Conservation (phyloP, 1,284 basidiomycete species). For the Papiliotrema nemorosa region DNA sequence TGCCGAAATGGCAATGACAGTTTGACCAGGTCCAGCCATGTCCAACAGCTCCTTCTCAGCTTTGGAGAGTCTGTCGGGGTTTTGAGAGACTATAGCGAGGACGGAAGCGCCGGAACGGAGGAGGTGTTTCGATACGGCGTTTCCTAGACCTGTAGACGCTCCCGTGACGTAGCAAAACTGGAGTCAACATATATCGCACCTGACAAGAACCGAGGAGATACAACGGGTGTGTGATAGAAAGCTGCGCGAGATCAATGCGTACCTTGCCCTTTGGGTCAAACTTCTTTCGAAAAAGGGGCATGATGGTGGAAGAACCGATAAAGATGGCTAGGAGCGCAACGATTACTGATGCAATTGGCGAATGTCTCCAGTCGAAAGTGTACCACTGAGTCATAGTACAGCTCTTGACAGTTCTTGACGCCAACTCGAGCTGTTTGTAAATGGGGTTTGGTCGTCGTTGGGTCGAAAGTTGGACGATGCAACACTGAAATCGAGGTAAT, state of each 20-base stretch:
- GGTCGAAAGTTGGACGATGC: too few species aligned
- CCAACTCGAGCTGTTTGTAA: too few species aligned
- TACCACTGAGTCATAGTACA: too few species aligned
- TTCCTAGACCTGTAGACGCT: slow-evolving; percentile 73
- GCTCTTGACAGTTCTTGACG: too few species aligned
- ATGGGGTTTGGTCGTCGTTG: too few species aligned
- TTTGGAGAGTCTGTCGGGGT: neutral
- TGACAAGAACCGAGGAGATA: neutral
- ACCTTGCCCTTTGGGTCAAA: slow-evolving; percentile 16
- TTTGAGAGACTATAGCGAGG: slow-evolving; percentile 69
- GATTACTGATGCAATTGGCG: too few species aligned
- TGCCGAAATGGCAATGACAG: slow-evolving; percentile 61
- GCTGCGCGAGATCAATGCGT: neutral
- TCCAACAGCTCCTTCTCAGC: slow-evolving; percentile 7
- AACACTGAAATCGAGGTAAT: too few species aligned
- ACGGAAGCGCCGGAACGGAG: slow-evolving; percentile 65
- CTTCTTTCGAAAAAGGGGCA: neutral
- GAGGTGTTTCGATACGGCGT: slow-evolving; percentile 65
- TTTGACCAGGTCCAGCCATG: slow-evolving; percentile 55
- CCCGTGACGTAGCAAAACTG: slow-evolving; percentile 66
- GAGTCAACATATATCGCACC: neutral
- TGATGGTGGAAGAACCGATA: slow-evolving; percentile 19
- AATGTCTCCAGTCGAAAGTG: too few species aligned
- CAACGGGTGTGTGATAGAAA: neutral
- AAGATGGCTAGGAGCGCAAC: neutral